These are phyloP conservation scores for Magnolia changhungtana DNA, from an alignment of 164 flowering plant genomes.

Conservation along the genomic window DNA sequence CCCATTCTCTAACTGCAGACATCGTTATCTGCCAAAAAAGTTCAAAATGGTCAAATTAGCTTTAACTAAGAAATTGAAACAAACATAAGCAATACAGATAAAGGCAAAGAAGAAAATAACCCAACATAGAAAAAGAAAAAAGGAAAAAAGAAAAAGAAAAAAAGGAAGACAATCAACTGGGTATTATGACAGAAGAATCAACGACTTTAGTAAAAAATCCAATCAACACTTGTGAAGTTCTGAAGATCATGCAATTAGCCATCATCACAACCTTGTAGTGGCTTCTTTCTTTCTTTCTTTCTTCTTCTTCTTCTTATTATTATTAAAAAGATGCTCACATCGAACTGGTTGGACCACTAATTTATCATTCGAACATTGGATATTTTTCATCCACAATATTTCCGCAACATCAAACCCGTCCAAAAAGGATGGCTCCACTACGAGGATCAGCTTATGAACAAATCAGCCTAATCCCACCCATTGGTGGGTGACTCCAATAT, in stretches of 20 bases:
- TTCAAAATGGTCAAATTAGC: background rate
- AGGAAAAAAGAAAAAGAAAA: background rate
- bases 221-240: background rate
- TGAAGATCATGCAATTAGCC: background rate
- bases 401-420: too few relatives aligned
- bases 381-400: too few relatives aligned
- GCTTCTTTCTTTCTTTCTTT: too few relatives aligned
- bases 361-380: too few relatives aligned
- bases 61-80: background rate
- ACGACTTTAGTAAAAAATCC: background rate
- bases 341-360: too few relatives aligned
- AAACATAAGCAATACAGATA: background rate
- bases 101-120: background rate
- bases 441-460: too few relatives aligned
- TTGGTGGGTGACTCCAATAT: too few relatives aligned
- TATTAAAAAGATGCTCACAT: too few relatives aligned
- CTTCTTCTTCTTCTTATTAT: too few relatives aligned
- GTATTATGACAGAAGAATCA: background rate
- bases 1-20: conserved; percentile 99
- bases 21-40: conserved; percentile 74
- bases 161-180: background rate
- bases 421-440: too few relatives aligned
- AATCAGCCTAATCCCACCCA: too few relatives aligned
- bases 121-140: background rate
- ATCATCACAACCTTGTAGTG: too few relatives aligned